Conservation (phyloP, 495 filamentous ascomycete species). For the Pyronema omphalodes region DNA sequence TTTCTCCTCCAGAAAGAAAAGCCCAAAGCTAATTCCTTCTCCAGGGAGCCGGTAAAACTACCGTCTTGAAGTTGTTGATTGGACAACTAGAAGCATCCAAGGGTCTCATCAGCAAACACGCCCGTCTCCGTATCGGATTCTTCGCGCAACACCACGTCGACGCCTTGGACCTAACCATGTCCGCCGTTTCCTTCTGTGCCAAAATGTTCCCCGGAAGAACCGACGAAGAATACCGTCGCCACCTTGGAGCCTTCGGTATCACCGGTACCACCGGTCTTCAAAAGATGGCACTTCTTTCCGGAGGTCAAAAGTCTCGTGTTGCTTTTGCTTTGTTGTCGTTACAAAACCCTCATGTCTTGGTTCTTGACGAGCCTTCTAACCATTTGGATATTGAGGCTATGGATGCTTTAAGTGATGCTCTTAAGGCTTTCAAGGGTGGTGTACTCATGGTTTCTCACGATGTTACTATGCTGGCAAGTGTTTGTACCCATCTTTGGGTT, state of each 20-base stretch:
- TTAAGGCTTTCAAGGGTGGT: slow-evolving; percentile 76
- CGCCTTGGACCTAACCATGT: slow-evolving; percentile 72
- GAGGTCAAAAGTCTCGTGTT: slow-evolving; percentile 95
- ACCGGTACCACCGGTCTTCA: slow-evolving; percentile 94
- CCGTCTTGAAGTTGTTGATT: slow-evolving; percentile 83
- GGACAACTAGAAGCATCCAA: slow-evolving; percentile 59
- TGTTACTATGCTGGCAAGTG: slow-evolving; percentile 93
- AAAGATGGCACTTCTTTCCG: slow-evolving; percentile 84
- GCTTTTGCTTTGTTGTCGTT: slow-evolving; percentile 89
- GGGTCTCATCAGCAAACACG: slow-evolving; percentile 71
- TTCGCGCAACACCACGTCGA: slow-evolving; percentile 99
- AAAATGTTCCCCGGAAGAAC: slow-evolving; percentile 75
- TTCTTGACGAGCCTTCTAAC: slow-evolving; percentile 96
- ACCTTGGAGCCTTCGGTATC: slow-evolving; percentile 94
- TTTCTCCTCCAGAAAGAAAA: not conserved
- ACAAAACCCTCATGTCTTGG: slow-evolving; percentile 86
- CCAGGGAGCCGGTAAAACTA: slow-evolving; percentile 85
- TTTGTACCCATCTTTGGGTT: slow-evolving; percentile 89
- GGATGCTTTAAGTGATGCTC: slow-evolving; percentile 75
- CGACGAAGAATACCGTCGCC: slow-evolving; percentile 92
- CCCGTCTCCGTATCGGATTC: slow-evolving; percentile 77
- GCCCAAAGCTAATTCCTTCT: not conserved
- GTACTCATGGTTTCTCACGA: slow-evolving; percentile 99
- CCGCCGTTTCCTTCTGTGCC: slow-evolving; percentile 87
- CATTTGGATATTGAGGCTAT: slow-evolving; percentile 99